Conservation (phyloP, 345 rosid genomes). For the Cardamine occulta region DNA sequence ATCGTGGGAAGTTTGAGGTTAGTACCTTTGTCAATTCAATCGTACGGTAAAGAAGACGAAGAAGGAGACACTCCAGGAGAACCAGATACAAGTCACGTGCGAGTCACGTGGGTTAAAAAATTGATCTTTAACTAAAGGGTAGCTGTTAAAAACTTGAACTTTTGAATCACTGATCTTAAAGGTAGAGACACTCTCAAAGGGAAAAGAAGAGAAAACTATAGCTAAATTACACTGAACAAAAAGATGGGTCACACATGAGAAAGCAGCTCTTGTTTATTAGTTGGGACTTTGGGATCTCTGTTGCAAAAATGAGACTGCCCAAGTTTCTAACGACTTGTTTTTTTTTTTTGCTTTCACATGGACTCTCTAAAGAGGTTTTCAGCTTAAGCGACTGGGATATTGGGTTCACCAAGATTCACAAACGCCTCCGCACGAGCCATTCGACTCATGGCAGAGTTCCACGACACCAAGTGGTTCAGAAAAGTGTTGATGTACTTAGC, state of each 20-base stretch:
- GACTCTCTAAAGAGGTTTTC: constrained; percentile 2
- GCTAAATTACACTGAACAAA: constrained; percentile 14
- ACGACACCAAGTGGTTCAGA: constrained; percentile 85
- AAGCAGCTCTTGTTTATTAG: constrained; percentile 23
- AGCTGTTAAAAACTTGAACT: neutral
- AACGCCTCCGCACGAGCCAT: constrained; percentile 91
- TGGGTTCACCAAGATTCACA: constrained; percentile 86
- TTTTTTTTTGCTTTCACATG: constrained; percentile 13
- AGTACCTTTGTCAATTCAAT: neutral
- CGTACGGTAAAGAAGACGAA: neutral
- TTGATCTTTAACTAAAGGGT: neutral
- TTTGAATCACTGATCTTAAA: neutral
- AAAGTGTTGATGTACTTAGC: constrained; percentile 66
- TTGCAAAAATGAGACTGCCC: constrained; percentile 32
- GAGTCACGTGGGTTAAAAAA: neutral
- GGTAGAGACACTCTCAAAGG: neutral
- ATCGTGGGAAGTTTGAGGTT: neutral
- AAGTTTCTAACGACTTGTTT: neutral
- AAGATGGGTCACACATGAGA: constrained; percentile 26
- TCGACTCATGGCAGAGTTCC: constrained; percentile 74
- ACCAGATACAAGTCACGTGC: constrained; percentile 3
- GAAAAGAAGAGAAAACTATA: neutral
- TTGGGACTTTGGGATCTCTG: constrained; percentile 14
- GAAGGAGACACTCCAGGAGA: neutral
- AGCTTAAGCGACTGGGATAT: constrained; percentile 69